Percentiles rank a stretch among this genome's conserved stretches.
Evolutionary conservation across 805 yeast species (phyloP).

Genomic region (Yueomyces sinensis): DNA sequence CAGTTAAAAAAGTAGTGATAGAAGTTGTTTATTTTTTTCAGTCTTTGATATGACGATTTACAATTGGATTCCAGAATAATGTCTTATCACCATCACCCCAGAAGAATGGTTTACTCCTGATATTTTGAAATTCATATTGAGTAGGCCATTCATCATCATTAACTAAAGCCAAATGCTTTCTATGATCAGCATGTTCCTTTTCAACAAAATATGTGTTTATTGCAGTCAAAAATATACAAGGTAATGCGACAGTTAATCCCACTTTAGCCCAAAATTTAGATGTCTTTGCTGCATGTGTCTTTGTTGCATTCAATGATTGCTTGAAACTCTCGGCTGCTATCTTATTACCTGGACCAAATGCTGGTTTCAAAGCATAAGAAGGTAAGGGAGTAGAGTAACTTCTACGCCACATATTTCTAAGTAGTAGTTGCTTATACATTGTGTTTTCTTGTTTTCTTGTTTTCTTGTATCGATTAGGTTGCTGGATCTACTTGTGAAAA

Average conservation of each 20-base stretch:
- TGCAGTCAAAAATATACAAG: conserved; percentile 65
- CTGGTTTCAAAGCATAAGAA: conserved; percentile 33
- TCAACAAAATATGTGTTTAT: conserved; percentile 74
- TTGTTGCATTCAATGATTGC: conserved; percentile 46
- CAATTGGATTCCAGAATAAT: conserved; percentile 72
- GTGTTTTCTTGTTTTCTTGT: too few species aligned
- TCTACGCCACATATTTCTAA: too few species aligned
- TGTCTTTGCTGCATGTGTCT: conserved; percentile 69
- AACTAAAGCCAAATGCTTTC: conserved; percentile 53
- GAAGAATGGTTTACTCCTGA: conserved; percentile 79
- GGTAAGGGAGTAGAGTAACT: conserved; percentile 17
- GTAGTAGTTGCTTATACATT: too few species aligned
- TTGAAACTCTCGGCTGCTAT: conserved; percentile 63
- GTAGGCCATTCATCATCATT: conserved; percentile 88
- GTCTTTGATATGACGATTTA: neutral
- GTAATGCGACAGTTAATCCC: conserved; percentile 67
- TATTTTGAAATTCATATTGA: conserved; percentile 83
- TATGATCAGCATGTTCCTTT: conserved; percentile 81
- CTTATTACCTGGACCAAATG: conserved; percentile 28
- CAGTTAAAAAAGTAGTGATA: neutral
- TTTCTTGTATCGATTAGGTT: too few species aligned
- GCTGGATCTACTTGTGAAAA: too few species aligned
- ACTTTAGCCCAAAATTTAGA: conserved; percentile 77
- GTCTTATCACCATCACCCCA: conserved; percentile 99
- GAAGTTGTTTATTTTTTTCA: neutral